Evolutionary conservation across 2,329 filamentous ascomycete species (phyloP).

Genomic region (Sporothrix inflata): DNA sequence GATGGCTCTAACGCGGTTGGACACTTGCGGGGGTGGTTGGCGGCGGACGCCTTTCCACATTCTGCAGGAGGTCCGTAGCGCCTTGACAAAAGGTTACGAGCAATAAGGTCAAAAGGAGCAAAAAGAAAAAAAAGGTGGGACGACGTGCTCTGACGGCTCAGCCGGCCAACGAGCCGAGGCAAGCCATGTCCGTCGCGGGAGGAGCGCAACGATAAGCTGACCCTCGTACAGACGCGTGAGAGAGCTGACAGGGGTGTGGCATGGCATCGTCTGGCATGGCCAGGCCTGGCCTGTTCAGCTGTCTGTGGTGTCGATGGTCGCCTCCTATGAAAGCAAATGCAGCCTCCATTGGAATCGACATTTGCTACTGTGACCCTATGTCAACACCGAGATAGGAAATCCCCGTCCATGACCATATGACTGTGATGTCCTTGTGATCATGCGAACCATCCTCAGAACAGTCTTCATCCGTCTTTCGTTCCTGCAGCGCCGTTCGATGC

Average conservation of each 20-base stretch:
- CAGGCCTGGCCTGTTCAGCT: not conserved
- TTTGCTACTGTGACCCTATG: not conserved
- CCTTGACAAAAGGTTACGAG: too few species aligned
- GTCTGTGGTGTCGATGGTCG: too few species aligned
- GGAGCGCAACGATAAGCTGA: not conserved
- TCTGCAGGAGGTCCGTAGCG: conserved; percentile 16
- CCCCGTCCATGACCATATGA: not conserved
- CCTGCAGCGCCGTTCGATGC: too few species aligned
- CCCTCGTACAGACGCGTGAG: not conserved
- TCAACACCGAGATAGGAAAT: not conserved
- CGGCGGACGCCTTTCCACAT: conserved; percentile 11
- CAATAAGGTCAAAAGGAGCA: not conserved
- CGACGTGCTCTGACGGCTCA: not conserved
- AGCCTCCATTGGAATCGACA: not conserved
- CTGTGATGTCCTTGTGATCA: not conserved
- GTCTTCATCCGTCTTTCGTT: too few species aligned
- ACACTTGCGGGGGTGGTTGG: conserved; percentile 1
- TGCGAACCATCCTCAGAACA: not conserved
- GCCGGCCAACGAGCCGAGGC: not conserved
- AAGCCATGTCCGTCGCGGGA: not conserved
- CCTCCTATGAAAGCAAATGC: too few species aligned
- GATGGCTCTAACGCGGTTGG: conserved; percentile 5
- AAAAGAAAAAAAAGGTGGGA: not conserved
- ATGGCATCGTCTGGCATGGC: not conserved
- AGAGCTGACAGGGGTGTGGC: not conserved